Evolutionary conservation across 2,329 filamentous ascomycete species (phyloP).

Genomic region (Macroventuria anomochaeta): DNA sequence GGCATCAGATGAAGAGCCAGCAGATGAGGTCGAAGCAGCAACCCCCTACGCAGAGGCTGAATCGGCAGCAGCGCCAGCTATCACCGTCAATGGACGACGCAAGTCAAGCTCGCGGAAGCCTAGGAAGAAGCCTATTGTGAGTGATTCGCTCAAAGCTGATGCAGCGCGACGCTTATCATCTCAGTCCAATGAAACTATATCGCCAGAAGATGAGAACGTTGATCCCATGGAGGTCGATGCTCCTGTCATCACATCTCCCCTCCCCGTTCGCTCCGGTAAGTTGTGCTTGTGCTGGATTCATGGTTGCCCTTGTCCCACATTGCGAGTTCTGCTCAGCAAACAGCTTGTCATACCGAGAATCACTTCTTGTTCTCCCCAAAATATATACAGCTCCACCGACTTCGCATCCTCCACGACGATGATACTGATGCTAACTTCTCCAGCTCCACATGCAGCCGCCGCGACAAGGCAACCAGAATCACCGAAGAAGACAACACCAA

Average conservation of each 20-base stretch:
- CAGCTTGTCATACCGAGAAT: neutral
- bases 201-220: slow-evolving; percentile 40
- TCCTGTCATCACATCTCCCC: slow-evolving; percentile 25
- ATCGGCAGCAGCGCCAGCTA: slow-evolving; percentile 19
- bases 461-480: slow-evolving; percentile 17
- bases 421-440: neutral
- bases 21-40: slow-evolving; percentile 26
- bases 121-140: slow-evolving; percentile 42
- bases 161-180: neutral
- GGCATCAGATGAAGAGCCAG: slow-evolving; percentile 35
- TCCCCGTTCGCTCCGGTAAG: slow-evolving; percentile 39
- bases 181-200: slow-evolving; percentile 40
- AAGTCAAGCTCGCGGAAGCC: slow-evolving; percentile 36
- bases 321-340: neutral
- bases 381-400: neutral
- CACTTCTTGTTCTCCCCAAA: neutral
- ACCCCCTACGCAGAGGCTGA: slow-evolving; percentile 13
- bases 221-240: slow-evolving; percentile 32
- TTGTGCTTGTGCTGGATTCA: slow-evolving; percentile 14
- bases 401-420: neutral
- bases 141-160: slow-evolving; percentile 16
- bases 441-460: slow-evolving; percentile 22
- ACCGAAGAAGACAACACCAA: slow-evolving; percentile 33
- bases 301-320: slow-evolving; percentile 1
- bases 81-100: slow-evolving; percentile 29